Evolutionary conservation across 768 basidiomycete genomes (phyloP).

Genomic region (Termitomyces sp.): DNA sequence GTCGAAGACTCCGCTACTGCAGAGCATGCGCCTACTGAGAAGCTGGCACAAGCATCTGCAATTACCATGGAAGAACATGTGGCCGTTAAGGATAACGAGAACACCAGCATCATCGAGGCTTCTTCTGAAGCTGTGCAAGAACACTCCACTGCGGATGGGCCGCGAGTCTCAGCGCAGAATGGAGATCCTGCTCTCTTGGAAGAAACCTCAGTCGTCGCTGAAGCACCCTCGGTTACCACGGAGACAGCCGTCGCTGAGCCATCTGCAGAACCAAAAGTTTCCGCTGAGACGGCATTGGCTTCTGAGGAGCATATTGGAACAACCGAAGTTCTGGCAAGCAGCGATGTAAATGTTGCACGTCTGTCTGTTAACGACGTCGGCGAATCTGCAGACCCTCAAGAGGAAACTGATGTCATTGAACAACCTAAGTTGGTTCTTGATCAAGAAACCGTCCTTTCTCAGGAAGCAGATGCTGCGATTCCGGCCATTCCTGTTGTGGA

Average conservation of each 20-base stretch:
- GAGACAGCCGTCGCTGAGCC: background rate
- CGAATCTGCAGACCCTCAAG: background rate
- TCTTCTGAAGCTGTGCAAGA: background rate
- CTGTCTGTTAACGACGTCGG: background rate
- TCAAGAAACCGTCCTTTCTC: background rate
- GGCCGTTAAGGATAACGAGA: background rate
- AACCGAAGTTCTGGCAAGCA: background rate
- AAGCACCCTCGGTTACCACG: background rate
- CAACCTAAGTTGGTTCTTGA: background rate
- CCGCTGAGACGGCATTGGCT: background rate
- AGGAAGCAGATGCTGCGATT: background rate
- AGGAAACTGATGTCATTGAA: background rate
- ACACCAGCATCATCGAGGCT: background rate
- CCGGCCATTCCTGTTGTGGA: background rate
- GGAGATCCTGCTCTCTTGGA: background rate
- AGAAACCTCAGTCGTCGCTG: background rate
- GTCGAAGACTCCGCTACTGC: background rate
- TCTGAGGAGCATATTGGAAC: background rate
- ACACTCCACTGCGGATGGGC: background rate
- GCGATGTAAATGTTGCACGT: background rate
- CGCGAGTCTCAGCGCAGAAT: background rate
- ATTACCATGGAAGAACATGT: background rate
- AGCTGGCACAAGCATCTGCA: background rate
- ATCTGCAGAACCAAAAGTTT: background rate
- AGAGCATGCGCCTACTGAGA: background rate